Evolutionary conservation across 805 yeast genomes (phyloP).

Genomic region (Barnettozyma vustinii): DNA sequence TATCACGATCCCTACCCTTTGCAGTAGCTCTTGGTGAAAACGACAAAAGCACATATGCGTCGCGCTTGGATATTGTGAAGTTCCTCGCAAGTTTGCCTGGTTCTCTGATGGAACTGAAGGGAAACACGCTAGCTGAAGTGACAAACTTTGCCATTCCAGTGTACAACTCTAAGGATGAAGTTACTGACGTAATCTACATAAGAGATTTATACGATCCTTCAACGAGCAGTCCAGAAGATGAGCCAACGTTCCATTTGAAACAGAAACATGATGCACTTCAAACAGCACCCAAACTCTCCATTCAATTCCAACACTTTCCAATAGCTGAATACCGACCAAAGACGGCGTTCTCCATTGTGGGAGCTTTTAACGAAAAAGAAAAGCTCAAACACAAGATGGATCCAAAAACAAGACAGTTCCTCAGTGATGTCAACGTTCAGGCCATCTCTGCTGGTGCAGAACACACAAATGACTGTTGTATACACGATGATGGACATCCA

Average conservation of each 20-base stretch:
- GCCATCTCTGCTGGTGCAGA: conserved; percentile 64
- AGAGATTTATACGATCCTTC: conserved; percentile 49
- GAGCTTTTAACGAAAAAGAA: conserved; percentile 35
- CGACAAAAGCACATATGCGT: conserved; percentile 49
- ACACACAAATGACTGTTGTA: conserved; percentile 64
- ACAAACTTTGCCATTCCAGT: conserved; percentile 41
- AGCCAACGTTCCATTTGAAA: conserved; percentile 28
- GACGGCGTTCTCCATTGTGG: conserved; percentile 32
- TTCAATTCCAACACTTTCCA: conserved; percentile 68
- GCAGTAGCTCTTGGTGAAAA: conserved; percentile 58
- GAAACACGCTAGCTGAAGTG: conserved; percentile 38
- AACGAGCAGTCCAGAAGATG: conserved; percentile 13
- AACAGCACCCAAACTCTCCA: conserved; percentile 31
- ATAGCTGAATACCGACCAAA: conserved; percentile 49
- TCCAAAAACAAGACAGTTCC: conserved; percentile 37
- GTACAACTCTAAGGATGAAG: conserved; percentile 23
- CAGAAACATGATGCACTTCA: conserved; percentile 21
- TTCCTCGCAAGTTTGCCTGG: conserved; percentile 44
- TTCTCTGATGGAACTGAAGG: conserved; percentile 28
- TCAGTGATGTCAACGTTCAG: conserved; percentile 42
- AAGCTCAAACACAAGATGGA: conserved; percentile 28
- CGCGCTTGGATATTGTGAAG: conserved; percentile 39
- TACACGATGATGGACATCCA: conserved; percentile 26
- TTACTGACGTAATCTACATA: conserved; percentile 36
- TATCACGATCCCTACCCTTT: conserved; percentile 49